A percentile compares a stretch with the other conserved stretches of the same genome.
These are phyloP conservation scores for Saksenaea vasiformis DNA, from an alignment of 371 early-diverging fungal genomes.

Conservation along the genomic window DNA sequence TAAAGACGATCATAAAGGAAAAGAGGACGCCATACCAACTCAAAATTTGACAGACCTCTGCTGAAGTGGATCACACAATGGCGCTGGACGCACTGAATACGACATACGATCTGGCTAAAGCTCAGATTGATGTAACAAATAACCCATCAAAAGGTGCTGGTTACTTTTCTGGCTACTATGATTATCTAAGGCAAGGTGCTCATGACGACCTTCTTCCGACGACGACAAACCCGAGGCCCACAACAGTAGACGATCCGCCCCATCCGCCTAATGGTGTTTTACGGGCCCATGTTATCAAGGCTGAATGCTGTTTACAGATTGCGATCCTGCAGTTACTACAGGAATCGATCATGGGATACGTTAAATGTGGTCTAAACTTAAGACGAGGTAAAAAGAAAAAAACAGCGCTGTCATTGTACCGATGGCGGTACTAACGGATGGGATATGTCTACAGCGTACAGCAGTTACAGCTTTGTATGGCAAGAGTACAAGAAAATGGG, in stretches of 20 bases:
- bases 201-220: constrained; percentile 7
- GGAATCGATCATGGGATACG: constrained; percentile 61
- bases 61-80: constrained; percentile 19
- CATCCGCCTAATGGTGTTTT: constrained; percentile 56
- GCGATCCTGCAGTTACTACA: constrained; percentile 59
- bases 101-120: constrained; percentile 25
- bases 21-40: not conserved
- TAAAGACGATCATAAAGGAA: constrained; percentile 13
- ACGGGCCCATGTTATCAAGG: constrained; percentile 59
- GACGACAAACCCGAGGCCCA: not conserved
- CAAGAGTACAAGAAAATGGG: constrained; percentile 51
- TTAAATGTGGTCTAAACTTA: constrained; percentile 58
- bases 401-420: not conserved
- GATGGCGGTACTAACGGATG: not conserved
- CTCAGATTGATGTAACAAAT: constrained; percentile 29
- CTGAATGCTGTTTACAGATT: constrained; percentile 60
- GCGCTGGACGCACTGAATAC: constrained; percentile 21
- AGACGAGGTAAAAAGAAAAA: constrained; percentile 22
- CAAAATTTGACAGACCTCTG: constrained; percentile 11
- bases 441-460: constrained; percentile 27
- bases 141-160: constrained; percentile 25
- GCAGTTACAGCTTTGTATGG: constrained; percentile 48
- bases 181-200: constrained; percentile 14
- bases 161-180: constrained; percentile 37
- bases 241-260: constrained; percentile 19